These are phyloP conservation scores for Hypoxylon sp. DNA, from an alignment of 2,329 filamentous ascomycete genomes.

Conservation along the genomic window DNA sequence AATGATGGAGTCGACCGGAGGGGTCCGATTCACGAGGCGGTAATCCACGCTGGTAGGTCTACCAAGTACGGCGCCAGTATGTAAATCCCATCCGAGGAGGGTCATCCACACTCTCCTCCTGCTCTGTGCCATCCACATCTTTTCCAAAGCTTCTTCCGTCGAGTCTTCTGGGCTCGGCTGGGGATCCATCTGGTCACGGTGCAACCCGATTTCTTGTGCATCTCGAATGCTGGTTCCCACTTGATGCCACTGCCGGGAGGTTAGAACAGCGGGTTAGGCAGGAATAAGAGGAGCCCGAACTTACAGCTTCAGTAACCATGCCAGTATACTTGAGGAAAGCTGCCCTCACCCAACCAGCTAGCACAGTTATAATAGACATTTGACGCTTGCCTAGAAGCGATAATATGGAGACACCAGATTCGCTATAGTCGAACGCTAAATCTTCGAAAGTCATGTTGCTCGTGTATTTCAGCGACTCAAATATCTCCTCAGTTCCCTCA, in stretches of 20 bases:
- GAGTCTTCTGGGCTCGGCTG: constrained; percentile 60
- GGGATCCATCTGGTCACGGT: constrained; percentile 66
- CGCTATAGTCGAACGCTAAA: constrained; percentile 71
- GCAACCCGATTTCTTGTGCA: constrained; percentile 72
- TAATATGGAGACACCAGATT: constrained; percentile 67
- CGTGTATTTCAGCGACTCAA: constrained; percentile 70
- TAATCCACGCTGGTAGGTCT: constrained; percentile 69
- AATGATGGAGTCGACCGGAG: constrained; percentile 67
- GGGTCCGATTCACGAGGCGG: constrained; percentile 60
- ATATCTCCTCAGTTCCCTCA: constrained; percentile 61
- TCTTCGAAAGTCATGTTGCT: constrained; percentile 72
- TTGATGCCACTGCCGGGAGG: constrained; percentile 63
- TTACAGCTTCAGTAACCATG: constrained; percentile 68
- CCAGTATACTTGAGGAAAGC: constrained; percentile 71
- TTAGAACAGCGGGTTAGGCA: constrained; percentile 28
- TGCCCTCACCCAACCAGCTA: constrained; percentile 69
- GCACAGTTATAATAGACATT: constrained; percentile 68
- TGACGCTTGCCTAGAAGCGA: constrained; percentile 68
- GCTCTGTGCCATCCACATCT: constrained; percentile 70
- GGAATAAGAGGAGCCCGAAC: constrained; percentile 38
- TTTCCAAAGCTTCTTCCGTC: constrained; percentile 65
- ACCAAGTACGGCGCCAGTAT: constrained; percentile 66
- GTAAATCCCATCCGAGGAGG: constrained; percentile 67
- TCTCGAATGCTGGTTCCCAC: constrained; percentile 70
- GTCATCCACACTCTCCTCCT: constrained; percentile 69